Base-by-base conservation (phyloP, 495 filamentous ascomycete species). In the Friedmanniomyces simplex region DNA sequence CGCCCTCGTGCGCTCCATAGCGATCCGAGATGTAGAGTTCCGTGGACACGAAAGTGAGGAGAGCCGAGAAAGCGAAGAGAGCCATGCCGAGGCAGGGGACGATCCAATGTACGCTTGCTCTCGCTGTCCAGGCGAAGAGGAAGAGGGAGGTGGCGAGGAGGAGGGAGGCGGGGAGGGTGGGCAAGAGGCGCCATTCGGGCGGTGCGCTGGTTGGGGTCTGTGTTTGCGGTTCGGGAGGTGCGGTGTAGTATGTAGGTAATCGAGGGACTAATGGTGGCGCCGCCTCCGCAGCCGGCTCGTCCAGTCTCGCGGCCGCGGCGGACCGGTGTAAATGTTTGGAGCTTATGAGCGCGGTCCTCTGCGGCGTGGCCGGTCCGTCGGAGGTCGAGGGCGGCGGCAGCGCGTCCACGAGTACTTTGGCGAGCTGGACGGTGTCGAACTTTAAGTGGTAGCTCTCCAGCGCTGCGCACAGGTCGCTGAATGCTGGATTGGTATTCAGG, bases 331-430 rank as follows among this genome's bases (percentile, higher is more conserved):
- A 32, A 37, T 39, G 47, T 22, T 48, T 46, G 3, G 53, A 47
- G 8, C 53, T 47, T 48, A n/a, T 11, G 1, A 46, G 42, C 18
- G 39, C 42, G 10, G 13, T 34, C 11, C 26, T 14, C 11, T 25
- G 25, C 42, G 25, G 7, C 10, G 21, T 25, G 1, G 34, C n/a
- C 12, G 24, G 12, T 10, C 20, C 24, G 4, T 52, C 49, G 25
- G 49, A n/a, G 2, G 49, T 52, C 16, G 6, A 11, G 5, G 2
- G 25, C 4, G 8, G 4, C 34, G 53, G 53, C 24, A 55, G 39
- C 7, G 53, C 53, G 22, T 55, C 53, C 14, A 48, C 42, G 16
- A 55, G 53, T 3, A 36, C 53, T n/a, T 55, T 55, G 16, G 53
- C 53, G 7, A 47, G 34, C 25, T 55, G 39, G 11, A 55, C 25